phyloP scores from a whole-genome alignment of 2,329 filamentous ascomycete genomes.

The Epichloe sibirici region DNA sequence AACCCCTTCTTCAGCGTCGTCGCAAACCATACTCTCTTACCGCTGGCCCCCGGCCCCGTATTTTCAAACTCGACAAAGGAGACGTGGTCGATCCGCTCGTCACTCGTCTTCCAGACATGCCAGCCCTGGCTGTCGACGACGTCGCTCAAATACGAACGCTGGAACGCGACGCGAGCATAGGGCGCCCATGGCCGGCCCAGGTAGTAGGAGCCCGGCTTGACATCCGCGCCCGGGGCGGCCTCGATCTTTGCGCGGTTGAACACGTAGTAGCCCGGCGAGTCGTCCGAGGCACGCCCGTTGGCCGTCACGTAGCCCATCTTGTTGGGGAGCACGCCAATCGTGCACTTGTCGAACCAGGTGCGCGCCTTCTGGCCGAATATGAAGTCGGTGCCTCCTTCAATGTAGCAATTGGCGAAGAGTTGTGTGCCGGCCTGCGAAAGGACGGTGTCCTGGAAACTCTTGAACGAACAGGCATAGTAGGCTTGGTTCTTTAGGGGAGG shows the following conservation, averaged over 20 bases:
- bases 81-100: neutral
- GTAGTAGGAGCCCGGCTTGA: neutral
- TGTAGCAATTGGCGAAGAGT: conserved; percentile 30
- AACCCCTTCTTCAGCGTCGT: neutral
- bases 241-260: neutral
- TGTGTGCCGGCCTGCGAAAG: conserved; percentile 33
- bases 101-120: neutral
- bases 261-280: neutral
- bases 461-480: conserved; percentile 36
- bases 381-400: conserved; percentile 34
- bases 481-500: conserved; percentile 8
- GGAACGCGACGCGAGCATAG: neutral
- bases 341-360: conserved; percentile 30
- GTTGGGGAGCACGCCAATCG: neutral
- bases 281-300: neutral
- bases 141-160: neutral
- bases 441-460: conserved; percentile 37
- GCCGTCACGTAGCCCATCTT: neutral
- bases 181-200: neutral
- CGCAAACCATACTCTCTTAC: neutral
- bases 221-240: neutral
- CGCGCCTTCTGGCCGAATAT: conserved; percentile 24
- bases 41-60: neutral
- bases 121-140: neutral
- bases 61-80: neutral